Evolutionary conservation across 2,329 filamentous ascomycete species (phyloP), one percentile per base, ranked within the genome.

Genomic region (Fusarium decemcellulare): DNA sequence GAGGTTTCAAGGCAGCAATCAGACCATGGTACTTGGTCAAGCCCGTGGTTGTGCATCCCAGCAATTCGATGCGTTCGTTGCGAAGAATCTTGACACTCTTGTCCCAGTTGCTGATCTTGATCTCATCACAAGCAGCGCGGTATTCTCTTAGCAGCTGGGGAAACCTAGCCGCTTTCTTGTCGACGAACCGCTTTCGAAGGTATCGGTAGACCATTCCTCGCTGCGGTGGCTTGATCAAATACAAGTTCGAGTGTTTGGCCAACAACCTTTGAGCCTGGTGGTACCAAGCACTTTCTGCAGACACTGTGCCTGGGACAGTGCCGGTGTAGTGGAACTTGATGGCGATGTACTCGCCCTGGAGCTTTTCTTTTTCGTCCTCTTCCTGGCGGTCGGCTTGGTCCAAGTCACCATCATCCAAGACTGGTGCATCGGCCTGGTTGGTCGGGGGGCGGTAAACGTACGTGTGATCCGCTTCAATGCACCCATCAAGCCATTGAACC

Each of bases 11-110:
- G 2, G 88, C 87, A 1, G 90, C 84, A 23, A 97, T 82, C 3
- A 95, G 82, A 1, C 86, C 88, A 5, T 93, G 89, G 65, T 96
- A 95, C 72, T 97, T 97, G 78, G 90, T 91, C 9, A 97, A 76
- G 1, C 93, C 93, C 0, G 94, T 97, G 0, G 92, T 94, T 0
- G 94, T 97, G 53, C 87, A 87, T 36, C 87, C 86, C 5, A 95
- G 80, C 27, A 93, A 83, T 23, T 86, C 80, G 15, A 86, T 77
- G 0, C 71, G 50, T 15, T 79, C 74, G 2, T 68, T 60, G 4
- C 71, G 72, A n/a, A 87, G 75, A 7, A 83, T 74, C 6, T 73
- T 72, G 9, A 85, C 79, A 62, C 93, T 88, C 37, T 84, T 82
- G 61, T 90, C 85, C 84, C 87, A 91, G 29, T 83, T 85, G 15